A percentile compares a stretch with the other conserved stretches of the same genome.
Evolutionary conservation across 768 basidiomycete species (phyloP).

Genomic region (Leucogyrophana mollusca): DNA sequence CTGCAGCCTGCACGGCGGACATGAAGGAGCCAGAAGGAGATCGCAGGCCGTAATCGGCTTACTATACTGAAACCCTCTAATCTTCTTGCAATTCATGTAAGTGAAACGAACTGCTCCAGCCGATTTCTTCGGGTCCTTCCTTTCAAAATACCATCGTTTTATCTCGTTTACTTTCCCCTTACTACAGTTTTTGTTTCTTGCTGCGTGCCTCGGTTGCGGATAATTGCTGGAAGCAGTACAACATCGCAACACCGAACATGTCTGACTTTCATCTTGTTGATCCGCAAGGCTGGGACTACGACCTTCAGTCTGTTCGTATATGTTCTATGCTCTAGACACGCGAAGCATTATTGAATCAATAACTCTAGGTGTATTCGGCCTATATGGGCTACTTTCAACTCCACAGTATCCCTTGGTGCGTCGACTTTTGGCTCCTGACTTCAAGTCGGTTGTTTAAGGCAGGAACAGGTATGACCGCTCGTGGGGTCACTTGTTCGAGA

Average conservation of each 20-base stretch:
- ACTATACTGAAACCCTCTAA: background rate
- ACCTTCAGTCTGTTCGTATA: conserved; percentile 70
- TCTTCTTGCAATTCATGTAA: background rate
- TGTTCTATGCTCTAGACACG: background rate
- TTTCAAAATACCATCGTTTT: too few species aligned
- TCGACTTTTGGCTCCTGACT: background rate
- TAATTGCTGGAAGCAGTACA: too few species aligned
- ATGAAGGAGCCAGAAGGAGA: background rate
- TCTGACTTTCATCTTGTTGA: conserved; percentile 73
- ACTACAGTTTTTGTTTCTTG: too few species aligned
- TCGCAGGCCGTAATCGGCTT: background rate
- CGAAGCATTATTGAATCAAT: background rate
- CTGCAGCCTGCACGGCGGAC: too few species aligned
- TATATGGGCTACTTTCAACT: conserved; percentile 80
- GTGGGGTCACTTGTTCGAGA: conserved; percentile 77
- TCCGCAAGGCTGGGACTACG: conserved; percentile 76
- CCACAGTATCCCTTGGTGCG: conserved; percentile 65
- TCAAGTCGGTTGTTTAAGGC: background rate
- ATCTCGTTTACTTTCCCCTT: too few species aligned
- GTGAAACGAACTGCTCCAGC: background rate
- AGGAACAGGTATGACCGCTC: conserved; percentile 67
- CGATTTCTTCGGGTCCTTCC: conserved; percentile 1
- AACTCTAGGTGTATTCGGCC: conserved; percentile 66
- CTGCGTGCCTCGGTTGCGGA: too few species aligned
- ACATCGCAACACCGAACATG: conserved; percentile 32